Conservation (phyloP, 306 rosid genomes). For the Astragalus membranaceus region DNA sequence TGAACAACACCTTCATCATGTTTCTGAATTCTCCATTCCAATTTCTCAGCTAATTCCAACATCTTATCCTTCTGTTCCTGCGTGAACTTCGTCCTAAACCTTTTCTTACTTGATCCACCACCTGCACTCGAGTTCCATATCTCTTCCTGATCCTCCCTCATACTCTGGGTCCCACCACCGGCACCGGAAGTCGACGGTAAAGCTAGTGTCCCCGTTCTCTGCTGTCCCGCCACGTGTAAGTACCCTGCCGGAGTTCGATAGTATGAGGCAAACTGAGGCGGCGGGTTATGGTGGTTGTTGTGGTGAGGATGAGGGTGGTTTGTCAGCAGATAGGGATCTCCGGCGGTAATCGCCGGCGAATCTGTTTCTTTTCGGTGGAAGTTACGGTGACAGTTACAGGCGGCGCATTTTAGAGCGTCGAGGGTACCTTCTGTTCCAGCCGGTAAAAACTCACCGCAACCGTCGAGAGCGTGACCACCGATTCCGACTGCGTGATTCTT, state of each 20-base stretch:
- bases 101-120: conserved; percentile 47
- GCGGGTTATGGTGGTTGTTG: background rate
- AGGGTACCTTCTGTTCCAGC: conserved; percentile 72
- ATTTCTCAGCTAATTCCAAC: conserved; percentile 70
- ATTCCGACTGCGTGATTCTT: conserved; percentile 86
- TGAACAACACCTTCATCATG: conserved; percentile 71
- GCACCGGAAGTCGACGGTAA: conserved; percentile 81
- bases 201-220: conserved; percentile 52
- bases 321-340: conserved; percentile 34
- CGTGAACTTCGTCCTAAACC: conserved; percentile 76
- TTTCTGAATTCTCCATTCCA: conserved; percentile 95
- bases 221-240: conserved; percentile 56
- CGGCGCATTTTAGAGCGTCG: conserved; percentile 88
- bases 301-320: conserved; percentile 13
- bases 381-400: conserved; percentile 94
- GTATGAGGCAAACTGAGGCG: conserved; percentile 58
- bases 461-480: conserved; percentile 91
- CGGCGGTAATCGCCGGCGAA: background rate
- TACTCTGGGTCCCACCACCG: conserved; percentile 51
- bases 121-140: conserved; percentile 69
- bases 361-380: conserved; percentile 81
- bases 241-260: conserved; percentile 76
- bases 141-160: conserved; percentile 73
- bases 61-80: conserved; percentile 82
- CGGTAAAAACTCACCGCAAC: conserved; percentile 81